Conservation (phyloP, 108 stramenopile genomes). For the Conticribra weissflogii region DNA sequence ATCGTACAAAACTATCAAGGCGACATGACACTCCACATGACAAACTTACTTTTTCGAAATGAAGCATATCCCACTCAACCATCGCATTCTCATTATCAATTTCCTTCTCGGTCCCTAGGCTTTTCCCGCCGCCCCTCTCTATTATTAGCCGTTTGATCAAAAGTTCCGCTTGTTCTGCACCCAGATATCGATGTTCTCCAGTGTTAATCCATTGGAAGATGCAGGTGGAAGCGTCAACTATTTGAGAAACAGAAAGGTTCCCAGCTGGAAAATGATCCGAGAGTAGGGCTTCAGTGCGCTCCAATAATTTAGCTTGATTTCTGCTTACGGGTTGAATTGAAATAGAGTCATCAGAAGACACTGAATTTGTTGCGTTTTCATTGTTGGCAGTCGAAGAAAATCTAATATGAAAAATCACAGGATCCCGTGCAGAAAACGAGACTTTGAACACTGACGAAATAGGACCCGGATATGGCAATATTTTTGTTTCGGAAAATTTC, state of each 20-base stretch:
- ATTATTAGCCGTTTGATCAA: constrained; percentile 35
- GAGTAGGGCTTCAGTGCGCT: no score
- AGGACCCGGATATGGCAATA: no score
- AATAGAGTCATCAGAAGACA: no score
- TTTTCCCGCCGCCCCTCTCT: constrained; percentile 30
- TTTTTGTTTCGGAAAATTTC: no score
- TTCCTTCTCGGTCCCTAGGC: neutral
- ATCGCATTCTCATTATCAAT: constrained; percentile 6
- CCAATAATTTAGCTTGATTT: no score
- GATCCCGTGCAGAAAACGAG: no score
- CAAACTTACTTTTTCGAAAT: constrained; percentile 13
- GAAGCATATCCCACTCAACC: constrained; percentile 26
- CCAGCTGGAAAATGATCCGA: no score
- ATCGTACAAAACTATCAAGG: neutral
- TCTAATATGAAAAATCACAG: no score
- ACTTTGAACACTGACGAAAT: no score
- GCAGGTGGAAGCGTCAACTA: constrained; percentile 27
- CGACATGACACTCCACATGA: neutral
- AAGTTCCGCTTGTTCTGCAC: constrained; percentile 32
- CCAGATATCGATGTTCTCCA: constrained; percentile 29
- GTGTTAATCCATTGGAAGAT: constrained; percentile 26
- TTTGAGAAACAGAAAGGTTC: constrained; percentile 13
- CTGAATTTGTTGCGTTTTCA: no score
- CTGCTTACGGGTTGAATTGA: no score
- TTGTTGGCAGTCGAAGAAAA: no score